These are phyloP conservation scores for Zasmidium cellare DNA, from an alignment of 2,329 filamentous ascomycete species.

Conservation along the genomic window DNA sequence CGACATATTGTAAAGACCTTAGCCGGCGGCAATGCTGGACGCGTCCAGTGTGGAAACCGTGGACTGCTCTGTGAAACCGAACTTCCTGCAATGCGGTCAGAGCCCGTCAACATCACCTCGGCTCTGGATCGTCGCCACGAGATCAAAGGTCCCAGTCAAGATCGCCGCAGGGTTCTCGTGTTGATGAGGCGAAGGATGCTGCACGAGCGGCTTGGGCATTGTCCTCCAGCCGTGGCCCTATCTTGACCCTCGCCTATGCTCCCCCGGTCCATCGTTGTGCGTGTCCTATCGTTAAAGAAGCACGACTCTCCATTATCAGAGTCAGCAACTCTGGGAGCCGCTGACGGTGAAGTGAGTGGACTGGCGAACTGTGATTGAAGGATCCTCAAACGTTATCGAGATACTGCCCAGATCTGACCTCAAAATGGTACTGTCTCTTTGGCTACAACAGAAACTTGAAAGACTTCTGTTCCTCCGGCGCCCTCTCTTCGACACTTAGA, in stretches of 20 bases:
- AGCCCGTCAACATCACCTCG: background rate
- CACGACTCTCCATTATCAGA: background rate
- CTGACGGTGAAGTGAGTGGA: too few relatives aligned
- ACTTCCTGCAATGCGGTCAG: background rate
- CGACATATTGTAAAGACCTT: background rate
- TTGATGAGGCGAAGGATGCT: background rate
- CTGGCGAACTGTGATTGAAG: too few relatives aligned
- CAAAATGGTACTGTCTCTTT: too few relatives aligned
- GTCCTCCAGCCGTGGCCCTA: background rate
- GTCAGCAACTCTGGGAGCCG: too few relatives aligned
- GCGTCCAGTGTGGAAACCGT: too few relatives aligned
- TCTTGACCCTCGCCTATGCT: slow-evolving; percentile 2
- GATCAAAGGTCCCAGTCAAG: background rate
- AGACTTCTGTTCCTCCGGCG: slow-evolving; percentile 4
- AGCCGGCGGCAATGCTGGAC: background rate
- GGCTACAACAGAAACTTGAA: slow-evolving; percentile 11
- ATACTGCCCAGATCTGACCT: too few relatives aligned
- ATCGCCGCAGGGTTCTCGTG: background rate
- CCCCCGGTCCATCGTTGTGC: too few relatives aligned
- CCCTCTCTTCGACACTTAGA: slow-evolving; percentile 2
- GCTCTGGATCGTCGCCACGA: background rate
- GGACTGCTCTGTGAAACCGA: too few relatives aligned
- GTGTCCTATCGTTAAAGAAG: background rate
- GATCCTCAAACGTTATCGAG: too few relatives aligned
- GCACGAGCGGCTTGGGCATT: too few relatives aligned